Conservation (phyloP, 768 basidiomycete species). For the Hydnum rufescens region DNA sequence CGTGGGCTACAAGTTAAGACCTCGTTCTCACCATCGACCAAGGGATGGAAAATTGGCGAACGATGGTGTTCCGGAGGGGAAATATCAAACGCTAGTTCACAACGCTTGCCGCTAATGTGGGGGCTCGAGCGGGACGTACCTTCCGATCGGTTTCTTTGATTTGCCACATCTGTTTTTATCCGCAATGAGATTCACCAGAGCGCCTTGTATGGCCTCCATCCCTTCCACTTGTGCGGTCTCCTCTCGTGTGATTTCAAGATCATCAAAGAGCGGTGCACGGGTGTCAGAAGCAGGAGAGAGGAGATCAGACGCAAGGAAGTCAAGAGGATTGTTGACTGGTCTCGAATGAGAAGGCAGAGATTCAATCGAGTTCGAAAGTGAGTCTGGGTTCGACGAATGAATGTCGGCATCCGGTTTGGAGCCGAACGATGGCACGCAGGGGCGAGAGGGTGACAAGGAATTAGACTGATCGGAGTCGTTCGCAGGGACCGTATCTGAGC, state of each 20-base stretch:
- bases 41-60: conserved; percentile 2
- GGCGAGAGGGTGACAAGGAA: background rate
- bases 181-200: conserved; percentile 88
- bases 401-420: background rate
- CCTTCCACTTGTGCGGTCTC: conserved; percentile 53
- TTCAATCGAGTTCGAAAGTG: background rate
- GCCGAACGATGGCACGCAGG: too few species aligned
- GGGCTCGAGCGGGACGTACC: background rate
- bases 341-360: background rate
- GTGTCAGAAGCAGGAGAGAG: conserved; percentile 32
- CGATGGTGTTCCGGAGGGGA: background rate
- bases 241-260: conserved; percentile 43
- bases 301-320: conserved; percentile 53
- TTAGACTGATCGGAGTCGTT: background rate
- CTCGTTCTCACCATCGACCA: conserved; percentile 26
- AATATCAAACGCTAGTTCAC: background rate
- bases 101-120: background rate
- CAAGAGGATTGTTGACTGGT: conserved; percentile 29
- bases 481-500: too few species aligned
- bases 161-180: conserved; percentile 31
- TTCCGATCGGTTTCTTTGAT: background rate
- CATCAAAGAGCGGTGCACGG: conserved; percentile 62
- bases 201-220: conserved; percentile 94
- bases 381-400: too few species aligned
- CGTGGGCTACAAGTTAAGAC: conserved; percentile 23